phyloP scores from a whole-genome alignment of 495 filamentous ascomycete genomes.

The Trypethelium eluteriae region DNA sequence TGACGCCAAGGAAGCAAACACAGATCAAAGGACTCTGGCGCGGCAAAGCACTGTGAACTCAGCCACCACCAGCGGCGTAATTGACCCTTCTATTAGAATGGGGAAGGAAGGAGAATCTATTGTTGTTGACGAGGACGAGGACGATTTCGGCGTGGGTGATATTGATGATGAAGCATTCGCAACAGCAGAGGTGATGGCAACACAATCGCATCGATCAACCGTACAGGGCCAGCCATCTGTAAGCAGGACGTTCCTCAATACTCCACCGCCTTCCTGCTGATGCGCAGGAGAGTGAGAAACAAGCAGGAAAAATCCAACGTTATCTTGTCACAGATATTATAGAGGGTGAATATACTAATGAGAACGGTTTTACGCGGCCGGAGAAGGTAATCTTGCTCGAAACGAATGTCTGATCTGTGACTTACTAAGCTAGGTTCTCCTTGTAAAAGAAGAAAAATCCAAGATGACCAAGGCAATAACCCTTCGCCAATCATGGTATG shows the following conservation, averaged over 20 bases:
- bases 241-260: slow-evolving; percentile 37
- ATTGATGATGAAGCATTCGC: slow-evolving; percentile 56
- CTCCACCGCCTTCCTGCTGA: slow-evolving; percentile 36
- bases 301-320: slow-evolving; percentile 66
- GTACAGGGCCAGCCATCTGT: slow-evolving; percentile 36
- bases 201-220: slow-evolving; percentile 37
- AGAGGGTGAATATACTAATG: slow-evolving; percentile 55
- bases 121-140: slow-evolving; percentile 27
- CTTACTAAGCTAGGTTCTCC: slow-evolving; percentile 51
- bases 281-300: slow-evolving; percentile 38
- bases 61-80: background rate
- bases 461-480: slow-evolving; percentile 58
- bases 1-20: slow-evolving; percentile 14
- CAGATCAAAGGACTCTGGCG: background rate
- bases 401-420: background rate
- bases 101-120: background rate
- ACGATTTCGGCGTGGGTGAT: slow-evolving; percentile 44
- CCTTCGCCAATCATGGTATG: slow-evolving; percentile 77
- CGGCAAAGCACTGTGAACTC: background rate
- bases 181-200: slow-evolving; percentile 46
- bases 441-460: slow-evolving; percentile 65
- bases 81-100: background rate
- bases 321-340: slow-evolving; percentile 68
- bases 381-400: slow-evolving; percentile 57
- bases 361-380: slow-evolving; percentile 49